These are phyloP conservation scores for Nematocida major DNA, from an alignment of 371 early-diverging fungal genomes.

Conservation along the genomic window DNA sequence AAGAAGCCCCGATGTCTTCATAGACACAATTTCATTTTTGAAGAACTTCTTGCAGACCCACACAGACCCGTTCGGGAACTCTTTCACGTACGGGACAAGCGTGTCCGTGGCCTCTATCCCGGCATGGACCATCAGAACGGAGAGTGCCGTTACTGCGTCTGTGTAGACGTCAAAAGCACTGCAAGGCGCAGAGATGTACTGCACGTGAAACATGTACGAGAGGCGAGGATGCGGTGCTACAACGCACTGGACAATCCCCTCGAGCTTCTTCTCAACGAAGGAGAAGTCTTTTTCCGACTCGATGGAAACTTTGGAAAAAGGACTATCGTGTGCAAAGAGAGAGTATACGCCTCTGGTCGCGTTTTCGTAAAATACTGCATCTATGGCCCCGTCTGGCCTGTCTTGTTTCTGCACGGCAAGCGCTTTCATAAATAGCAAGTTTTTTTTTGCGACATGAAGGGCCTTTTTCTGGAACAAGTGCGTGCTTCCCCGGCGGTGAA, in stretches of 20 bases:
- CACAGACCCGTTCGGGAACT: background rate
- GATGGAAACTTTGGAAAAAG: background rate
- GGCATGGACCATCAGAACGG: background rate
- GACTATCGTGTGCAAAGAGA: background rate
- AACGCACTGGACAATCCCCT: background rate
- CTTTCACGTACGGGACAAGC: conserved; percentile 1
- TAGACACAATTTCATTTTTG: background rate
- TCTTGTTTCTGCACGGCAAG: background rate
- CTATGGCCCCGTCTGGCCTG: background rate
- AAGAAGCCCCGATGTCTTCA: background rate
- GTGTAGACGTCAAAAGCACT: background rate
- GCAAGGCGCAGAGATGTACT: background rate
- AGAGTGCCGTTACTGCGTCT: background rate
- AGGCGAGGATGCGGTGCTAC: conserved; percentile 5
- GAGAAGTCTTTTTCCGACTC: background rate
- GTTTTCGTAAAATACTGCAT: background rate
- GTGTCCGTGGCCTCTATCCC: conserved; percentile 6
- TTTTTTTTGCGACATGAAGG: background rate
- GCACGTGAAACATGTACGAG: conserved; percentile 1
- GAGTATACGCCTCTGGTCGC: background rate
- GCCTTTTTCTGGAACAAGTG: background rate
- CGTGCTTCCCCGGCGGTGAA: background rate
- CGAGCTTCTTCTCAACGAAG: background rate
- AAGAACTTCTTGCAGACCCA: conserved; percentile 24
- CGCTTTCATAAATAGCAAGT: background rate